Evolutionary conservation across 2,329 filamentous ascomycete genomes (phyloP).

Genomic region (Aspergillus alliaceus): DNA sequence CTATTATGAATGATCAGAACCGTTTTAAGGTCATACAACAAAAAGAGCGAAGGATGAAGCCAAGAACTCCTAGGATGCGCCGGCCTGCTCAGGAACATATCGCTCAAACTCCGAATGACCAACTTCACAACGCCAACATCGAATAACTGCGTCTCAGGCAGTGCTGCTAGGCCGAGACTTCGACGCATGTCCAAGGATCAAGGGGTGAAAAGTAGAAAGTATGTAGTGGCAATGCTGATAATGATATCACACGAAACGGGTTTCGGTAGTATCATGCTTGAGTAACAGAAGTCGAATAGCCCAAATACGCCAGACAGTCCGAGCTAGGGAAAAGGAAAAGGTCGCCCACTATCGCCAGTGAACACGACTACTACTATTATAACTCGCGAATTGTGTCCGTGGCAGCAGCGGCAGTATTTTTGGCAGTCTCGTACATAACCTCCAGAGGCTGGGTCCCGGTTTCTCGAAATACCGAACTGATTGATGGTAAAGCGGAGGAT

Average conservation of each 20-base stretch:
- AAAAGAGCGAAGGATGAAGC: conserved; percentile 8
- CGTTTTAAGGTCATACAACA: background rate
- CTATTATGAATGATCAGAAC: background rate
- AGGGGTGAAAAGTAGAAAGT: background rate
- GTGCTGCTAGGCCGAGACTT: background rate
- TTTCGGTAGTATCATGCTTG: no score
- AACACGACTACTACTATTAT: conserved; percentile 18
- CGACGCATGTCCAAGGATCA: background rate
- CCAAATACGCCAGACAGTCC: background rate
- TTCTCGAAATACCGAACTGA: conserved; percentile 35
- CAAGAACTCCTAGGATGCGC: conserved; percentile 29
- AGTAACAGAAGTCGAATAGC: background rate
- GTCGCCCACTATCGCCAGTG: background rate
- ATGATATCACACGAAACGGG: no score
- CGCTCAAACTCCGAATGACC: conserved; percentile 15
- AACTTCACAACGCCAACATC: conserved; percentile 7
- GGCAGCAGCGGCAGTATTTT: conserved; percentile 43
- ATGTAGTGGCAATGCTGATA: background rate
- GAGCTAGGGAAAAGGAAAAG: background rate
- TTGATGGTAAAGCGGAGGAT: conserved; percentile 29
- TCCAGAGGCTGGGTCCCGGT: conserved; percentile 37
- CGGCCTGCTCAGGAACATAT: conserved; percentile 15
- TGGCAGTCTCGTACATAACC: conserved; percentile 50
- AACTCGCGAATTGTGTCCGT: conserved; percentile 34
- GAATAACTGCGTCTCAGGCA: background rate